Base-by-base conservation (phyloP, 257 asterid species). In the Solanum virginianum region DNA sequence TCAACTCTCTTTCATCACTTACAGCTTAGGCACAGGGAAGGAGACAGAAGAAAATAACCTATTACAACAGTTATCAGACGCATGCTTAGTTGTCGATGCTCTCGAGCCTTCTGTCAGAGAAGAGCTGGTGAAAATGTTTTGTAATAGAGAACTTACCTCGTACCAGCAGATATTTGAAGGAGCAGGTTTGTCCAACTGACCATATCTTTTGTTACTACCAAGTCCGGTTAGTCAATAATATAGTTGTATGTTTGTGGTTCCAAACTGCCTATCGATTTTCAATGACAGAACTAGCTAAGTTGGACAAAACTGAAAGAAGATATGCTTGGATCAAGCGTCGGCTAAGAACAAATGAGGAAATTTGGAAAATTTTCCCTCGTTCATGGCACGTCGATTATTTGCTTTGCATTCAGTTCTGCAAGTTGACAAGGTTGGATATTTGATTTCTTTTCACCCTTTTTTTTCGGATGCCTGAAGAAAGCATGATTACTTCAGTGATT, bases 151-250 rank as follows among this genome's bases (percentile, higher is more conserved):
- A 89, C 98, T 96, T 88, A 96, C 97, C 87, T 94, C 98, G 49
- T 96, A 94, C 88, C 98, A 93, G 68, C 99, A 96, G 90, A 96
- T 96, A 89, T 96, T 96, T 91, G 99, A 96, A 91, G 99, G 99
- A 88, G 98, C 99, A 17, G 99, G 99, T 93, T 80, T 84, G 94
- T 91, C 84, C 83, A 45, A 79, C 77, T 83, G 55, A 66, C 77
- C 22, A 66, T 83, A 41, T 26, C 74, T 41, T 65, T 20, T 72
- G 82, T 66, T 70, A 39, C 41, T n/a, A 29, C 8, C 49, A 57
- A 12, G 66, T 81, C 57, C 39, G 70, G 81, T 81, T 82, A 43
- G 53, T 85, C 72, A 74, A 79, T 80, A 16, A 80, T 79, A 82
- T 84, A 83, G 53, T 85, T 47, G 80, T 84, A 82, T 87, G 83